Percentiles rank a stretch among this genome's conserved stretches.
Evolutionary conservation across 345 rosid species (phyloP).

Genomic region (Eutrema heterophyllum): DNA sequence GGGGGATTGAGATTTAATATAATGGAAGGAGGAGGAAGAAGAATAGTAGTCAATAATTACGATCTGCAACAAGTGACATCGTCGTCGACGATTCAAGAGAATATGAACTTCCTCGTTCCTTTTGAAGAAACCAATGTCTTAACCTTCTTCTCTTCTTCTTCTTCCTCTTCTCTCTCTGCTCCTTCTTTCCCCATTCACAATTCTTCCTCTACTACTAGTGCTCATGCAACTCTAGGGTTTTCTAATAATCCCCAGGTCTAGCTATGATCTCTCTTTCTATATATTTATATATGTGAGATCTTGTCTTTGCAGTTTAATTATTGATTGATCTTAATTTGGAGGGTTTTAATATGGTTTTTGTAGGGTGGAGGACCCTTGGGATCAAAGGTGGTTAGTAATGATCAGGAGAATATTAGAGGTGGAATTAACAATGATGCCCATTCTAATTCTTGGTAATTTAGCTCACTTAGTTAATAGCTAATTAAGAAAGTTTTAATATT

Average conservation of each 20-base stretch:
- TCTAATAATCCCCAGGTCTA: conserved; percentile 38
- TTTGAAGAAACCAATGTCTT: conserved; percentile 73
- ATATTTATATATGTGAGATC: not conserved
- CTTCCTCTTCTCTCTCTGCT: conserved; percentile 35
- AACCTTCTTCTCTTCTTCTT: conserved; percentile 60
- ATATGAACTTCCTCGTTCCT: conserved; percentile 62
- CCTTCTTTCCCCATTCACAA: conserved; percentile 33
- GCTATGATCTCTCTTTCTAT: not conserved
- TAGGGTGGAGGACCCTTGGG: conserved; percentile 30
- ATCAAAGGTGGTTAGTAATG: conserved; percentile 29
- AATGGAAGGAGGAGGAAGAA: conserved; percentile 54
- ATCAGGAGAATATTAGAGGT: conserved; percentile 15
- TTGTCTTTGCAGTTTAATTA: not conserved
- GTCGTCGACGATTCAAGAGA: conserved; percentile 53
- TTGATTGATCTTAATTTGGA: not conserved
- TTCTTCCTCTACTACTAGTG: conserved; percentile 20
- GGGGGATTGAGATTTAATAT: not conserved
- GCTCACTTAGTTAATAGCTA: not conserved
- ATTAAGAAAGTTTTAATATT: not conserved
- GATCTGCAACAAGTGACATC: conserved; percentile 62
- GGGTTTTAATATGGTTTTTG: conserved; percentile 1
- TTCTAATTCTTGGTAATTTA: conserved; percentile 32
- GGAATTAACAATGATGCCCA: conserved; percentile 24
- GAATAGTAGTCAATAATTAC: conserved; percentile 39
- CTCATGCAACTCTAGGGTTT: conserved; percentile 42